Evolutionary conservation across 257 asterid species (phyloP), one percentile per base, ranked within the genome.

Genomic region (Solanum bukasovii): DNA sequence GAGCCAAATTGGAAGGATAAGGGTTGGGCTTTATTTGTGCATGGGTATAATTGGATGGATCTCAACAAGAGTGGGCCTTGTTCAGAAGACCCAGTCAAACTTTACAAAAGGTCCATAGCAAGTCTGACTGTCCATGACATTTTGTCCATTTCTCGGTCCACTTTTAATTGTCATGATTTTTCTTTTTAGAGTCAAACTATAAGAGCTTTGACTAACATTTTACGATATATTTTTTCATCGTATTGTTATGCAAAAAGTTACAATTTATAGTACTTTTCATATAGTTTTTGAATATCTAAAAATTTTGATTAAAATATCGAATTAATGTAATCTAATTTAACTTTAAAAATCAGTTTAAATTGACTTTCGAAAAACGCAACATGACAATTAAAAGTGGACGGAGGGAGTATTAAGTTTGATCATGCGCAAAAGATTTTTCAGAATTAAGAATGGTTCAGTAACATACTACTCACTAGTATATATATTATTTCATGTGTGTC

Each of bases 171-270:
- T 49, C 3, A 14, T 49, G 0, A 5, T 14, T 49, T 46, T 12
- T 1, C 10, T 46, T 49, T 49, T 13, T 5, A 49, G 9, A 14
- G 3, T 49, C 1, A 49, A 49, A 49, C 7, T 14, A 49, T 14
- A 49, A 5, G 7, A 49, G 1, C 0, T 49, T 49, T 49, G 0
- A 5, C 7, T 14, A 14, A 49, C 0, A 14, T 14, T 49, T 49
- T 49, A 49, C 0, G 3, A 14, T 49, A 1, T 49, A 5, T 14
- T 49, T 49, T 49, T 49, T 49, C 3, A 14, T 6, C 0, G 0
- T 46, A 13, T 44, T 46, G 18, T 5, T 49, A 49, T 14, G 9
- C 23, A 49, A 49, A 49, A 49, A 14, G 6, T 16, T 49, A 0
- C 8, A 49, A 49, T 14, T 49, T 49, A 49, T 49, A 49, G 21